Conservation (phyloP, 306 rosid genomes). For the Gillenia trifoliata region DNA sequence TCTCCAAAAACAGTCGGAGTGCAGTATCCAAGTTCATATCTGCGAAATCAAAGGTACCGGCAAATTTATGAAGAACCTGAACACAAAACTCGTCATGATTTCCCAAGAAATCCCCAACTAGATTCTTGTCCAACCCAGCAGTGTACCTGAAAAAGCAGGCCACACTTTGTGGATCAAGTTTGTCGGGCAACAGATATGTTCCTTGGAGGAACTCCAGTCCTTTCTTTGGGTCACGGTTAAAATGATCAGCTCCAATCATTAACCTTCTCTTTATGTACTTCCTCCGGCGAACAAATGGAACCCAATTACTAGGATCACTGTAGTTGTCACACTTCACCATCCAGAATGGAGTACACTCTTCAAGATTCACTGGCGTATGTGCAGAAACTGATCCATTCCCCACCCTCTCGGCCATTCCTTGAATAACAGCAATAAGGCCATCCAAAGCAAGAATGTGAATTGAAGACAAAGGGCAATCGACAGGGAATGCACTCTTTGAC, state of each 20-base stretch:
- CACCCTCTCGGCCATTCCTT: slow-evolving; percentile 97
- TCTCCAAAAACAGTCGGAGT: slow-evolving; percentile 85
- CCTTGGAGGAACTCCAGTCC: slow-evolving; percentile 98
- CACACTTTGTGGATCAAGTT: slow-evolving; percentile 99
- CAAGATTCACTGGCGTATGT: slow-evolving; percentile 62
- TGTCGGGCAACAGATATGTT: slow-evolving; percentile 92
- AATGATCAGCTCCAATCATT: slow-evolving; percentile 99
- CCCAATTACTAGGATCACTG: slow-evolving; percentile 82
- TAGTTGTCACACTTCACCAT: slow-evolving; percentile 93
- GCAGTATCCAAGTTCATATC: slow-evolving; percentile 98
- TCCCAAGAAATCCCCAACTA: slow-evolving; percentile 95
- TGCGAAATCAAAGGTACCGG: slow-evolving; percentile 95
- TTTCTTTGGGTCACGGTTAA: slow-evolving; percentile 97
- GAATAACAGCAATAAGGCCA: slow-evolving; percentile 94
- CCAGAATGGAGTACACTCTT: slow-evolving; percentile 93
- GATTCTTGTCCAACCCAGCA: slow-evolving; percentile 98
- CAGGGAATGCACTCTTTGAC: slow-evolving; percentile 90
- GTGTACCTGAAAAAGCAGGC: slow-evolving; percentile 98
- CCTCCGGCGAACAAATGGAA: slow-evolving; percentile 80
- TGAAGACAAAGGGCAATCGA: slow-evolving; percentile 79
- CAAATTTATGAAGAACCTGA: slow-evolving; percentile 99
- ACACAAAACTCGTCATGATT: slow-evolving; percentile 95
- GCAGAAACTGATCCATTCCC: slow-evolving; percentile 65
- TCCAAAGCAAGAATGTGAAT: slow-evolving; percentile 91
- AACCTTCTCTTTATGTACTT: slow-evolving; percentile 91